phyloP scores from a whole-genome alignment of 495 filamentous ascomycete genomes.

The Trichoderma parareesei region DNA sequence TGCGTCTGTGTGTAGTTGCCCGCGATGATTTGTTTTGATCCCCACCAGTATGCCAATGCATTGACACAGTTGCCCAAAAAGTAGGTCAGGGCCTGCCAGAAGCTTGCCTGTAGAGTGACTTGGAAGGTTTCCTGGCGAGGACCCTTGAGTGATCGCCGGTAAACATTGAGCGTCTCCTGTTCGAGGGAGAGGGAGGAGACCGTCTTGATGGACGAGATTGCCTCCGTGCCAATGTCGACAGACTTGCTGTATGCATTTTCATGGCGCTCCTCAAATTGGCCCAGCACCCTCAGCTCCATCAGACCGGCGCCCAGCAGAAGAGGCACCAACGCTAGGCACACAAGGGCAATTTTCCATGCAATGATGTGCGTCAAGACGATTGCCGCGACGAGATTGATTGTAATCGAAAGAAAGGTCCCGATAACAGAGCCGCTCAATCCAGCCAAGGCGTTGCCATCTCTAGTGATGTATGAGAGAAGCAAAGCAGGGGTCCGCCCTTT shows the following conservation, averaged over 20 bases:
- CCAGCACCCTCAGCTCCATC: slow-evolving; percentile 42
- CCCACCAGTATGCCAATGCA: slow-evolving; percentile 59
- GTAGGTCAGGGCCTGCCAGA: slow-evolving; percentile 38
- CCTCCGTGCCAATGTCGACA: slow-evolving; percentile 50
- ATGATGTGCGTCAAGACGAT: slow-evolving; percentile 49
- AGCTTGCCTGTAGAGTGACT: slow-evolving; percentile 30
- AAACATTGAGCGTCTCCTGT: slow-evolving; percentile 34
- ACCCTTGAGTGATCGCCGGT: slow-evolving; percentile 28
- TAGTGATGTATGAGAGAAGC: slow-evolving; percentile 43
- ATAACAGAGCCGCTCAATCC: slow-evolving; percentile 30
- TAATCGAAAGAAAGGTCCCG: slow-evolving; percentile 36
- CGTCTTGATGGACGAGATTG: slow-evolving; percentile 49
- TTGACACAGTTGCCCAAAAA: slow-evolving; percentile 22
- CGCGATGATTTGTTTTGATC: slow-evolving; percentile 41
- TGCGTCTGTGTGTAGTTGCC: slow-evolving; percentile 46
- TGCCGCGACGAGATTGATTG: slow-evolving; percentile 34
- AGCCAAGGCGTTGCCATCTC: slow-evolving; percentile 41
- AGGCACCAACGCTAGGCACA: slow-evolving; percentile 44
- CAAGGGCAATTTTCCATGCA: slow-evolving; percentile 54
- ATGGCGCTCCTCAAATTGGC: slow-evolving; percentile 49
- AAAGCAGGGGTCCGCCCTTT: slow-evolving; percentile 37
- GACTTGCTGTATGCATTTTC: slow-evolving; percentile 47
- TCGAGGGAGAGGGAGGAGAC: slow-evolving; percentile 50
- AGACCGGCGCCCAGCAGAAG: slow-evolving; percentile 42
- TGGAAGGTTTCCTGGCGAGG: slow-evolving; percentile 29